A percentile compares a stretch with the other conserved stretches of the same genome.
phyloP scores from a whole-genome alignment of 352 stramenopile species.

The Blastocystis sp. region DNA sequence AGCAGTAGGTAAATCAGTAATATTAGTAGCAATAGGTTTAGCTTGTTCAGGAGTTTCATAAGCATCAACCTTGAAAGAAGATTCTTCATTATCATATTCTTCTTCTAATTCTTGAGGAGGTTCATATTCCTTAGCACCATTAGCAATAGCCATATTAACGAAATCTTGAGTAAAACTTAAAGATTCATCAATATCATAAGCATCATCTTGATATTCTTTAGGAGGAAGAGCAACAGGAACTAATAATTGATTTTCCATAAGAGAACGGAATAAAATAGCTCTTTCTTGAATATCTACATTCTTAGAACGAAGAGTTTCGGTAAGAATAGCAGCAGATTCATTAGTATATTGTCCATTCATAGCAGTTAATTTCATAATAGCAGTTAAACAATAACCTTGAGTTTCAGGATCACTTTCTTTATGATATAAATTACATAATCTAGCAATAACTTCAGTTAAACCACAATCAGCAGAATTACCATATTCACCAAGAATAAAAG shows the following conservation, averaged over 20 bases:
- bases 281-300: constrained; percentile 87
- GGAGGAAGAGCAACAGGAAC: constrained; percentile 59
- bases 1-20: neutral
- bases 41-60: constrained; percentile 32
- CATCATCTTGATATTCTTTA: constrained; percentile 62
- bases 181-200: constrained; percentile 63
- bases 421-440: constrained; percentile 73
- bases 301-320: constrained; percentile 78
- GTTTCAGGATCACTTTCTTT: constrained; percentile 51
- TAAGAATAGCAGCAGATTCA: constrained; percentile 69
- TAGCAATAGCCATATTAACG: constrained; percentile 55
- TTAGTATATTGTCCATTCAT: constrained; percentile 70
- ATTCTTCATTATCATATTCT: constrained; percentile 54
- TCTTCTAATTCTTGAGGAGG: constrained; percentile 64
- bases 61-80: constrained; percentile 40
- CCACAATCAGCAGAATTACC: constrained; percentile 77
- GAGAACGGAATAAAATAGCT: constrained; percentile 86
- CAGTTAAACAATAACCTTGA: constrained; percentile 74
- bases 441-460: constrained; percentile 74
- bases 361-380: constrained; percentile 89
- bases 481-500: constrained; percentile 96
- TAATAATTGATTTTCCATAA: constrained; percentile 58
- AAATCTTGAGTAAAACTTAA: constrained; percentile 60
- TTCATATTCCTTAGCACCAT: constrained; percentile 60
- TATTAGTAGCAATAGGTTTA: neutral